Percentiles rank a stretch among this genome's conserved stretches.
phyloP scores from a whole-genome alignment of 2,329 filamentous ascomycete species.

The Colletotrichum sp. region DNA sequence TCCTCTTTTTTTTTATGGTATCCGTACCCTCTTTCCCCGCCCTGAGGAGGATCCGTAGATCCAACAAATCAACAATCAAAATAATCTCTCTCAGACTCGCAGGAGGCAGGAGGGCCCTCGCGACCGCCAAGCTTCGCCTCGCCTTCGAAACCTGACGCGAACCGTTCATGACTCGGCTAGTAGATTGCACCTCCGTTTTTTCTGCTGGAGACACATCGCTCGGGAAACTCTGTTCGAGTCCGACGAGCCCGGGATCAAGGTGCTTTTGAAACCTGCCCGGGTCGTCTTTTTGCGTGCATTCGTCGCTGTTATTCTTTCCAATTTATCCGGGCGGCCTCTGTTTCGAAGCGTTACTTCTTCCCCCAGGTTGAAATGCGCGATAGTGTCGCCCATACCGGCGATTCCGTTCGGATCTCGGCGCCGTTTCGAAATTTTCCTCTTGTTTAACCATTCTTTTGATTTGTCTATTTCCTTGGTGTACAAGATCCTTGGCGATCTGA shows the following conservation, averaged over 20 bases:
- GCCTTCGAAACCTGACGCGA: constrained; percentile 9
- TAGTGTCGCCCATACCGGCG: not conserved
- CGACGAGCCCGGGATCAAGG: not conserved
- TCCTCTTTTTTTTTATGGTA: not conserved
- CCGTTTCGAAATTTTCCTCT: not conserved
- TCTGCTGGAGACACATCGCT: not conserved
- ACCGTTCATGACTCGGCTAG: constrained; percentile 11
- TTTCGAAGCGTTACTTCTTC: not conserved
- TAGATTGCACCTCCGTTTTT: constrained; percentile 14
- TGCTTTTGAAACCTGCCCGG: constrained; percentile 1
- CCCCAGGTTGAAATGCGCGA: not conserved
- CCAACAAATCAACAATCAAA: not conserved
- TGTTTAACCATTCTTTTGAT: not conserved
- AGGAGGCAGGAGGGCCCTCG: not conserved
- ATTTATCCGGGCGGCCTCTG: not conserved
- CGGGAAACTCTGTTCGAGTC: constrained; percentile 1
- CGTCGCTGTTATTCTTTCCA: not conserved
- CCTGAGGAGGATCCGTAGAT: not conserved
- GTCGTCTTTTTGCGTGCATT: not conserved
- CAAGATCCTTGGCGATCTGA: not conserved
- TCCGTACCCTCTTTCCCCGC: not conserved
- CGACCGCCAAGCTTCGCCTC: not conserved
- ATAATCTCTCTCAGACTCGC: not conserved
- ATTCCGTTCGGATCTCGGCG: not conserved
- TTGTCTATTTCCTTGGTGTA: not conserved